phyloP scores from a whole-genome alignment of 768 basidiomycete species.

The Hericium erinaceus region DNA sequence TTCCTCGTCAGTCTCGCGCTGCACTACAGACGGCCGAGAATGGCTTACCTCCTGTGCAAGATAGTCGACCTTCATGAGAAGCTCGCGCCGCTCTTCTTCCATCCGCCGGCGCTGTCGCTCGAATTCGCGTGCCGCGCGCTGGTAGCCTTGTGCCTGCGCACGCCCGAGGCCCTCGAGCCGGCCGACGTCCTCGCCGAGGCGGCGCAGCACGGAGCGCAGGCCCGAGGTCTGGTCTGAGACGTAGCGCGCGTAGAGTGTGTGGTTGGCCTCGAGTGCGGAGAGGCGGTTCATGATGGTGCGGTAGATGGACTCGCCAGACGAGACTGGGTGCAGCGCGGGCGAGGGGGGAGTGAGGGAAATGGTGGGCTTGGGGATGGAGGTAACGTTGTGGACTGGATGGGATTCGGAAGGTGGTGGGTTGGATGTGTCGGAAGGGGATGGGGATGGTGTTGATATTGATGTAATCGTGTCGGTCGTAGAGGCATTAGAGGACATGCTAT shows the following conservation, averaged over 20 bases:
- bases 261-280: conserved; percentile 75
- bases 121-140: conserved; percentile 56
- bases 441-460: conserved; percentile 6
- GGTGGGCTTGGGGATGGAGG: conserved; percentile 4
- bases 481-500: not conserved
- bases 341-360: conserved; percentile 1
- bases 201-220: conserved; percentile 63
- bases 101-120: conserved; percentile 56
- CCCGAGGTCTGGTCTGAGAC: conserved; percentile 82
- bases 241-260: conserved; percentile 75
- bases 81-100: conserved; percentile 60
- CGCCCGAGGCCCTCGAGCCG: conserved; percentile 66
- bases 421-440: not conserved
- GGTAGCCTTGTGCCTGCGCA: conserved; percentile 58
- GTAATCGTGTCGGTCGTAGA: conserved; percentile 2
- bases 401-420: conserved; percentile 5
- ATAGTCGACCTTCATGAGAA: conserved; percentile 61
- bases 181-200: conserved; percentile 72
- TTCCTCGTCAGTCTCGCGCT: not conserved
- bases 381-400: not conserved
- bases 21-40: not conserved
- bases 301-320: conserved; percentile 77
- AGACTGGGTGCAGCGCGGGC: conserved; percentile 13
- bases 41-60: conserved; percentile 69
- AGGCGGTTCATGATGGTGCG: conserved; percentile 94